A percentile compares a stretch with the other conserved stretches of the same genome.
Evolutionary conservation across 78 protist species (phyloP).

Genomic region (Dictyostelium purpureum): DNA sequence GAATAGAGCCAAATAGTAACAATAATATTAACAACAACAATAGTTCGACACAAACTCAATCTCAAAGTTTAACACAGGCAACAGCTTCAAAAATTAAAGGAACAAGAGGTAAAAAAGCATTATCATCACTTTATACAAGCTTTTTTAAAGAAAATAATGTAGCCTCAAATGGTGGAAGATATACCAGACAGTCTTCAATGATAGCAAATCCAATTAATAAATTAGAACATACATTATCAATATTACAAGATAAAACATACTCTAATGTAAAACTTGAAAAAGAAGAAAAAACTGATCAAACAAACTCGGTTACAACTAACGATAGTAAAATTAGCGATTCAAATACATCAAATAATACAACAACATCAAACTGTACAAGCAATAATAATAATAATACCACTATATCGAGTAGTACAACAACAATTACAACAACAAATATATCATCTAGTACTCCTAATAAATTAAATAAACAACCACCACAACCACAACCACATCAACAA

Average conservation of each 20-base stretch:
- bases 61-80: background rate
- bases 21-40: too few relatives aligned
- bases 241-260: background rate
- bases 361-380: background rate
- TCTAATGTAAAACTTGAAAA: too few relatives aligned
- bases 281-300: background rate
- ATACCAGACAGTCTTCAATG: slow-evolving; percentile 5
- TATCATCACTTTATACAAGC: background rate
- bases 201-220: background rate
- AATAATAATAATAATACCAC: too few relatives aligned
- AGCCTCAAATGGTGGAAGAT: background rate
- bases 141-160: background rate
- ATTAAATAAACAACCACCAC: background rate
- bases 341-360: background rate
- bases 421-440: too few relatives aligned
- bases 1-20: background rate
- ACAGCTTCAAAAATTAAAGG: background rate
- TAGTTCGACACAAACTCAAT: background rate
- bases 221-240: background rate
- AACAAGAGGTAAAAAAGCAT: background rate
- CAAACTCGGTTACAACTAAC: background rate
- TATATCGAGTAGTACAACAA: too few relatives aligned
- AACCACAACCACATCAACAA: background rate
- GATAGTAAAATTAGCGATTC: background rate
- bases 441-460: background rate